These are phyloP conservation scores for Rhododendron vialii DNA, from an alignment of 148 eudicot species.

Conservation along the genomic window DNA sequence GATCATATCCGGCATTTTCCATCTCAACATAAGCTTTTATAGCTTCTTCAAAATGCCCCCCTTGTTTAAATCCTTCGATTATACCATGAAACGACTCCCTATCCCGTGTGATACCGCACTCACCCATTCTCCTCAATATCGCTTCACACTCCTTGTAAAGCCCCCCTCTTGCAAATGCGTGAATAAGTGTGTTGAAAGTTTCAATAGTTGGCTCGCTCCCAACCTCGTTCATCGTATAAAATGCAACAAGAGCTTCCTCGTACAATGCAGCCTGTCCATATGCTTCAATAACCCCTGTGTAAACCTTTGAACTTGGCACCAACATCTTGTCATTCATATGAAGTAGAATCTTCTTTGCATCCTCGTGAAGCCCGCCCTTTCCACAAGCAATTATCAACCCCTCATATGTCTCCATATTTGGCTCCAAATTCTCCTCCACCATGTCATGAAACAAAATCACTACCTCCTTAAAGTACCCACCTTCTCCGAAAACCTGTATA, in stretches of 20 bases:
- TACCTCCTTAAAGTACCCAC: slow-evolving; percentile 96
- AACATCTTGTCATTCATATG: slow-evolving; percentile 66
- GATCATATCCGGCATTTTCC: slow-evolving; percentile 77
- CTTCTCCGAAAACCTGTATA: slow-evolving; percentile 86
- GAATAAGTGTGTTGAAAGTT: slow-evolving; percentile 73
- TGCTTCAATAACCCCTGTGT: slow-evolving; percentile 85
- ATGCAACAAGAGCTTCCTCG: slow-evolving; percentile 90
- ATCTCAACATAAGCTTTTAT: slow-evolving; percentile 81
- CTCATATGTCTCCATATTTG: slow-evolving; percentile 96
- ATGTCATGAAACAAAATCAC: slow-evolving; percentile 92
- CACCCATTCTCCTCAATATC: slow-evolving; percentile 54
- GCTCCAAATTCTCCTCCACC: slow-evolving; percentile 88
- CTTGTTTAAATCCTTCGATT: slow-evolving; percentile 90
- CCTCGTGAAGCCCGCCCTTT: slow-evolving; percentile 85
- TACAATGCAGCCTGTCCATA: slow-evolving; percentile 88
- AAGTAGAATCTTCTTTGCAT: slow-evolving; percentile 62
- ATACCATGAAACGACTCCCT: slow-evolving; percentile 62
- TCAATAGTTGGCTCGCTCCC: slow-evolving; percentile 71
- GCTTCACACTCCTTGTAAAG: slow-evolving; percentile 83
- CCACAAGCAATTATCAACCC: slow-evolving; percentile 89
- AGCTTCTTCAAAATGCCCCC: slow-evolving; percentile 84
- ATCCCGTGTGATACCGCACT: slow-evolving; percentile 43
- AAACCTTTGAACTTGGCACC: slow-evolving; percentile 83
- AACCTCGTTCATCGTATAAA: slow-evolving; percentile 90
- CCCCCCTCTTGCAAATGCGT: slow-evolving; percentile 78